Evolutionary conservation across 2,329 filamentous ascomycete species (phyloP).

Genomic region (Colletotrichum sp.): DNA sequence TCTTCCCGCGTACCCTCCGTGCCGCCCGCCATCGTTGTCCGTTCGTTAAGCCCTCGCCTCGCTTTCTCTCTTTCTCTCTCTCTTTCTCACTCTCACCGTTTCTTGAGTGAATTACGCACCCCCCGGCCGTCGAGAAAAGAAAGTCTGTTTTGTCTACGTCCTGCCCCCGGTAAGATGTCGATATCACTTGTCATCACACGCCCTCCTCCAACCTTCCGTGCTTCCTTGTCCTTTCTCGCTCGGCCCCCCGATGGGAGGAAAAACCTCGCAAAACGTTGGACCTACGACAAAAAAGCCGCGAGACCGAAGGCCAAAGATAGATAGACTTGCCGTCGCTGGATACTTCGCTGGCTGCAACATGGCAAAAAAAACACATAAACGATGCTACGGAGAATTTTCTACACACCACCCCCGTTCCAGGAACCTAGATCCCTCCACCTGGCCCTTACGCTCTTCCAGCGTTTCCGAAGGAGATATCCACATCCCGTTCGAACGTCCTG

Average conservation of each 20-base stretch:
- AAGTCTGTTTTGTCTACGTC: not conserved
- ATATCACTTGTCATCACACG: not conserved
- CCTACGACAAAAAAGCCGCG: not conserved
- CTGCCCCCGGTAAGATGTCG: not conserved
- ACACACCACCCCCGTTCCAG: not conserved
- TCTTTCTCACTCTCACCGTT: not conserved
- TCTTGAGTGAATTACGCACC: not conserved
- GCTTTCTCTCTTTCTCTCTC: not conserved
- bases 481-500: not conserved
- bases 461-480: not conserved
- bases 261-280: not conserved
- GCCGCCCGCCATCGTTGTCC: not conserved
- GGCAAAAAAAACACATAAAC: not conserved
- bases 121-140: not conserved
- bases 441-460: not conserved
- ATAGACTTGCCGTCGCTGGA: not conserved
- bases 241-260: not conserved
- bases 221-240: not conserved
- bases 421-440: not conserved
- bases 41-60: not conserved
- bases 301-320: not conserved
- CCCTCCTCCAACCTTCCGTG: not conserved
- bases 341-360: not conserved
- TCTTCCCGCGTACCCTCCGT: not conserved
- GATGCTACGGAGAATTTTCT: not conserved